Conservation (phyloP, 2,329 filamentous ascomycete genomes). For the Didymella arachidicola region DNA sequence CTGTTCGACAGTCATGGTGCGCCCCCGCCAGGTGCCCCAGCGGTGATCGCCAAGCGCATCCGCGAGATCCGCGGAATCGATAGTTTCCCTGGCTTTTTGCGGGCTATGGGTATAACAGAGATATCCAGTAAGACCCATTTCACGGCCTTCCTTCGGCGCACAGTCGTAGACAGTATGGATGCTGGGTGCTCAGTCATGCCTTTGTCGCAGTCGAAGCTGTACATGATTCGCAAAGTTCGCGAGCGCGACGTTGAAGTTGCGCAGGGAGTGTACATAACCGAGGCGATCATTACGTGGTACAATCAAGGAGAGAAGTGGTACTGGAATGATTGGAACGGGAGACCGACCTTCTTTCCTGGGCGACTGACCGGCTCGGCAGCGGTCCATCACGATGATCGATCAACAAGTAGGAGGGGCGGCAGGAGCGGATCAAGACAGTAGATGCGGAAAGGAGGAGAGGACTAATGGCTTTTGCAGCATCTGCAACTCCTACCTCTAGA, state of each 20-base stretch:
- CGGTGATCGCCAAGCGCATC: slow-evolving; percentile 54
- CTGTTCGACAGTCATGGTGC: slow-evolving; percentile 59
- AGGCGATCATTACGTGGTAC: slow-evolving; percentile 26
- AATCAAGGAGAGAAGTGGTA: slow-evolving; percentile 26
- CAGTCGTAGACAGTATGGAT: slow-evolving; percentile 34
- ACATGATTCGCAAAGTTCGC: slow-evolving; percentile 30
- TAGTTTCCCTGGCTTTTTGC: slow-evolving; percentile 55
- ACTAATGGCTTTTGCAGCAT: neutral
- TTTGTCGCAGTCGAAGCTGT: slow-evolving; percentile 36
- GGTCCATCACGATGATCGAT: neutral
- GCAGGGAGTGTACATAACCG: slow-evolving; percentile 22
- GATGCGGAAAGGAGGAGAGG: neutral
- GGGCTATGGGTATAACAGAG: slow-evolving; percentile 53
- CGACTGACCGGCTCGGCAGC: neutral
- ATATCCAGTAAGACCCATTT: slow-evolving; percentile 32
- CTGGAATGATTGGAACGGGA: slow-evolving; percentile 22
- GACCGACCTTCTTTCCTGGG: slow-evolving; percentile 31
- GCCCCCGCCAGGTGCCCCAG: slow-evolving; percentile 54
- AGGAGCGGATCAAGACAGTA: neutral
- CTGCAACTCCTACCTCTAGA: neutral
- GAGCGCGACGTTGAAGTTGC: slow-evolving; percentile 31
- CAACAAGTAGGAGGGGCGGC: neutral
- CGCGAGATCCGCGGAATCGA: slow-evolving; percentile 55
- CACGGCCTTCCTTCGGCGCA: slow-evolving; percentile 32
- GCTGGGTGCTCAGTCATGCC: slow-evolving; percentile 37